Percentiles rank a stretch among this genome's conserved stretches.
Evolutionary conservation across 805 yeast genomes (phyloP).

Genomic region (Sporopachydermia quercuum): DNA sequence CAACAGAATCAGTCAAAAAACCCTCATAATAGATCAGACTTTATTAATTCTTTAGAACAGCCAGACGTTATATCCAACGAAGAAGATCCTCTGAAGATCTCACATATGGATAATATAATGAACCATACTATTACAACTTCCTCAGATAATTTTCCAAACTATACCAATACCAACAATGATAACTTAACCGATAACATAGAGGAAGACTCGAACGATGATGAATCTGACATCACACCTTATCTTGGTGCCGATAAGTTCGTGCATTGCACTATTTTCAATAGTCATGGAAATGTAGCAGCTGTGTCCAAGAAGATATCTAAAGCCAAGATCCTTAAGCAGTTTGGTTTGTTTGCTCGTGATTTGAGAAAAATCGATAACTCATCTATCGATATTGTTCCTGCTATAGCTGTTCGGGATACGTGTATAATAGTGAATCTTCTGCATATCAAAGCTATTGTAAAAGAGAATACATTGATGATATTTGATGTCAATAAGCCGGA

Average conservation of each 20-base stretch:
- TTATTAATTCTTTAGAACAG: neutral
- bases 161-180: neutral
- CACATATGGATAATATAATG: too few relatives aligned
- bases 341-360: conserved; percentile 74
- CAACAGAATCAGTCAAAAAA: too few relatives aligned
- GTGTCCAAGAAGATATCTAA: conserved; percentile 45
- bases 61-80: conserved; percentile 1
- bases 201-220: conserved; percentile 1
- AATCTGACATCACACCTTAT: neutral
- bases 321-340: conserved; percentile 41
- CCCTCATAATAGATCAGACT: neutral
- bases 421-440: conserved; percentile 46
- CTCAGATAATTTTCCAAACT: neutral
- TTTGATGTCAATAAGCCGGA: conserved; percentile 39
- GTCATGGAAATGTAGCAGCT: conserved; percentile 37
- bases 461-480: conserved; percentile 40
- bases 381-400: conserved; percentile 49
- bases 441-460: conserved; percentile 48
- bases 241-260: conserved; percentile 18
- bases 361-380: conserved; percentile 66
- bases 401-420: conserved; percentile 41
- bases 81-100: too few relatives aligned
- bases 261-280: conserved; percentile 47
- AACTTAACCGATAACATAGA: neutral
- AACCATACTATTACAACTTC: too few relatives aligned